phyloP scores from a whole-genome alignment of 345 rosid genomes.

The Ceriops decandra region DNA sequence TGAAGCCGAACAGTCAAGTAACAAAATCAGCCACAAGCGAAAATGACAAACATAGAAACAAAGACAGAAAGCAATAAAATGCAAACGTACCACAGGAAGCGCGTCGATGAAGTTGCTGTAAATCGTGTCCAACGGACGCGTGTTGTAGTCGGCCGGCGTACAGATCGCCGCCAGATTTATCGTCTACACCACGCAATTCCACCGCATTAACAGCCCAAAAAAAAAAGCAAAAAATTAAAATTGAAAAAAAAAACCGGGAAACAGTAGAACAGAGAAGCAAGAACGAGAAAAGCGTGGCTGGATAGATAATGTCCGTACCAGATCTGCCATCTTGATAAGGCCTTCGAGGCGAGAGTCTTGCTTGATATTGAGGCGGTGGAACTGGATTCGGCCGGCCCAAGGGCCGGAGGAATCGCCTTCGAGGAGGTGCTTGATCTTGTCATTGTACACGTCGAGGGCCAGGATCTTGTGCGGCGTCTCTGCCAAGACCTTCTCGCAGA shows the following conservation, averaged over 20 bases:
- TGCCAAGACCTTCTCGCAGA: constrained; percentile 72
- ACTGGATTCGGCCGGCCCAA: constrained; percentile 84
- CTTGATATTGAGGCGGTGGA: constrained; percentile 92
- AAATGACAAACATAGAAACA: too few species aligned
- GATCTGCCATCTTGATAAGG: constrained; percentile 94
- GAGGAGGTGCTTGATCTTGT: constrained; percentile 93
- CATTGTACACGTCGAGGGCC: constrained; percentile 91
- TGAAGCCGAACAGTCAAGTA: neutral
- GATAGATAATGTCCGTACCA: constrained; percentile 34
- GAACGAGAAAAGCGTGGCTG: neutral
- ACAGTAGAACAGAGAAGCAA: neutral
- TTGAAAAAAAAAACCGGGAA: neutral
- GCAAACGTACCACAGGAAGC: constrained; percentile 78
- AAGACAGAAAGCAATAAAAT: neutral
- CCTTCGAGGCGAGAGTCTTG: constrained; percentile 95
- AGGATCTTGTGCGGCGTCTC: constrained; percentile 84
- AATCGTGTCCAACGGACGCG: constrained; percentile 95
- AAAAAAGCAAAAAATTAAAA: neutral
- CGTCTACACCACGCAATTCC: constrained; percentile 38
- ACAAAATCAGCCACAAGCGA: neutral
- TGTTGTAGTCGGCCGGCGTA: constrained; percentile 99
- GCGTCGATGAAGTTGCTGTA: constrained; percentile 98
- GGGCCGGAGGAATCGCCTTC: constrained; percentile 45
- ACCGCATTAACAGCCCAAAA: constrained; percentile 2
- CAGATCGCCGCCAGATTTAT: constrained; percentile 99